Evolutionary conservation across 495 filamentous ascomycete species (phyloP).

Genomic region (Corynascus novoguineensis): DNA sequence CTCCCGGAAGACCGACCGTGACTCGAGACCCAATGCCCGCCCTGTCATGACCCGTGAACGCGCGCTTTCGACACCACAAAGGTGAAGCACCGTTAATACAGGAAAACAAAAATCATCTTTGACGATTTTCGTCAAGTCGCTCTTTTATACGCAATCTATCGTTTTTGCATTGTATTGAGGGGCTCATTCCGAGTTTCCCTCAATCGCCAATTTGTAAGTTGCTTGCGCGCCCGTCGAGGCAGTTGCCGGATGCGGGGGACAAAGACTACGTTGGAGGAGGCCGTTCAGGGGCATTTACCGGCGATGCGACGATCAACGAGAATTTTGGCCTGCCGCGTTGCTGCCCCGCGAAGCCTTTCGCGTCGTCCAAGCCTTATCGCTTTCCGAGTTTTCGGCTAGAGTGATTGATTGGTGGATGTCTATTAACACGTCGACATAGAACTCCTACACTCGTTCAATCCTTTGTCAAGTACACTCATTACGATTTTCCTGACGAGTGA

Average conservation of each 20-base stretch:
- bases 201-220: conserved; percentile 25
- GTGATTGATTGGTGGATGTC: background rate
- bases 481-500: conserved; percentile 48
- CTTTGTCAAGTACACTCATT: conserved; percentile 63
- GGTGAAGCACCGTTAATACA: conserved; percentile 20
- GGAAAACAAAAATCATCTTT: conserved; percentile 6
- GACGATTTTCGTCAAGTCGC: conserved; percentile 43
- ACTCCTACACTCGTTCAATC: conserved; percentile 55
- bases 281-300: background rate
- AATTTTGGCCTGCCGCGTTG: background rate
- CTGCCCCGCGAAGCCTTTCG: background rate
- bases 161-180: conserved; percentile 12
- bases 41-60: conserved; percentile 32
- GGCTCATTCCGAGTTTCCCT: conserved; percentile 6
- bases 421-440: conserved; percentile 33
- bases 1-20: conserved; percentile 20
- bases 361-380: conserved; percentile 36
- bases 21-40: conserved; percentile 26
- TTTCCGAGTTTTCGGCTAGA: conserved; percentile 10
- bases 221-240: too few relatives aligned
- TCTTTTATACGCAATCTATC: conserved; percentile 34
- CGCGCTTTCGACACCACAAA: conserved; percentile 21
- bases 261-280: background rate
- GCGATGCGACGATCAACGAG: conserved; percentile 6
- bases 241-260: conserved; percentile 5